These are phyloP conservation scores for Paxillus involutus DNA, from an alignment of 768 basidiomycete species.

Conservation along the genomic window DNA sequence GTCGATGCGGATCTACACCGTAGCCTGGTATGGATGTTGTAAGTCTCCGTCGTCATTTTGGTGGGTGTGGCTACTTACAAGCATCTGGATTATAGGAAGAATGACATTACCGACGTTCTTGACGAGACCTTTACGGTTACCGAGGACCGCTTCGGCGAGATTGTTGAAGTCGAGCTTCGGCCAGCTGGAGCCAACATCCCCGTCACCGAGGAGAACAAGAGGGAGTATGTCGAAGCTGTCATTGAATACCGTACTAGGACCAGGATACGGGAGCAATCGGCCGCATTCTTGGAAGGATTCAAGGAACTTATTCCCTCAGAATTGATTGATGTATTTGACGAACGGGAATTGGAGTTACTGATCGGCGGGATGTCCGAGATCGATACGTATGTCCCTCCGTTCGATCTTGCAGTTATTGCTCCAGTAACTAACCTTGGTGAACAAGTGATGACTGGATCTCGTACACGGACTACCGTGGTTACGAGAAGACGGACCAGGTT, in stretches of 20 bases:
- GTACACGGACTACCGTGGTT: slow-evolving; percentile 90
- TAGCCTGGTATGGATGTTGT: slow-evolving; percentile 77
- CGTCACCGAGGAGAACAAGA: slow-evolving; percentile 76
- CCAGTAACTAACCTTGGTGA: slow-evolving; percentile 1
- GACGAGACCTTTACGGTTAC: slow-evolving; percentile 72
- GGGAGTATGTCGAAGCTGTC: slow-evolving; percentile 73
- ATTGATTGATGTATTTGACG: slow-evolving; percentile 87
- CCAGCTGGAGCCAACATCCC: slow-evolving; percentile 57
- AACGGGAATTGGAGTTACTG: slow-evolving; percentile 83
- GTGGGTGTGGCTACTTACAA: background rate
- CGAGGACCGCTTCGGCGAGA: slow-evolving; percentile 76
- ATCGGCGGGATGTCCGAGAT: slow-evolving; percentile 95
- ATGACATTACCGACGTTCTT: slow-evolving; percentile 72
- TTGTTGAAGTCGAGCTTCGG: slow-evolving; percentile 64
- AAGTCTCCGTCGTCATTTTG: slow-evolving; percentile 27
- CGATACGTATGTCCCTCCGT: slow-evolving; percentile 58
- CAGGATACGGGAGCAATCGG: slow-evolving; percentile 81
- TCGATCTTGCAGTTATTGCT: background rate
- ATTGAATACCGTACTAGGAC: slow-evolving; percentile 83
- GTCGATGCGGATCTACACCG: slow-evolving; percentile 69
- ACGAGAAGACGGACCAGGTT: slow-evolving; percentile 82
- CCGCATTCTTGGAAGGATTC: slow-evolving; percentile 84
- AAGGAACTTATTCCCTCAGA: slow-evolving; percentile 83
- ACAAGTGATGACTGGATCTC: slow-evolving; percentile 87
- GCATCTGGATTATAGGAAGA: slow-evolving; percentile 45